These are phyloP conservation scores for Talaromyces liani DNA, from an alignment of 495 filamentous ascomycete genomes.

Conservation along the genomic window DNA sequence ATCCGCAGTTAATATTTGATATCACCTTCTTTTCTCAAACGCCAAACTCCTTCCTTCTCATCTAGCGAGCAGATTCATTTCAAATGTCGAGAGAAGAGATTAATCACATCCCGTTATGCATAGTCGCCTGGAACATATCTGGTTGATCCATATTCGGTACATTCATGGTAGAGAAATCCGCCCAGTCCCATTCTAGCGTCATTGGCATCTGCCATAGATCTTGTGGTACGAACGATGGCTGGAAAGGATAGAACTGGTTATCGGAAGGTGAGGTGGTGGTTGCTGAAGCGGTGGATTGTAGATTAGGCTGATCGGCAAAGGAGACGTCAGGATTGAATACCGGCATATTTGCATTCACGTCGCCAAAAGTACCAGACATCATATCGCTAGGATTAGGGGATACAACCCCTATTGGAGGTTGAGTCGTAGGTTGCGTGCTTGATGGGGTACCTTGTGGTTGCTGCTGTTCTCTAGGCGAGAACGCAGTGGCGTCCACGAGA, in stretches of 20 bases:
- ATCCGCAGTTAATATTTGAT: neutral
- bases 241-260: constrained; percentile 47
- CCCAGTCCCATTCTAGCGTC: constrained; percentile 98
- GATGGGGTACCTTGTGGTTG: constrained; percentile 5
- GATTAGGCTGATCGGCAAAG: constrained; percentile 11
- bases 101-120: constrained; percentile 19
- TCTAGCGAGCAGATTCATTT: neutral
- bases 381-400: neutral
- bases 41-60: neutral
- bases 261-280: constrained; percentile 31
- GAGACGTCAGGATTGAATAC: neutral
- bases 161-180: constrained; percentile 59
- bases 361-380: neutral
- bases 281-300: constrained; percentile 18
- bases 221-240: constrained; percentile 92
- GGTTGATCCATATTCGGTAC: constrained; percentile 33
- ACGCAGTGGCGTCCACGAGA: neutral
- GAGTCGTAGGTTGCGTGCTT: constrained; percentile 10
- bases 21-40: neutral
- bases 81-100: neutral
- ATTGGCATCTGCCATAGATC: constrained; percentile 96
- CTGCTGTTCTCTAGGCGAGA: constrained; percentile 7
- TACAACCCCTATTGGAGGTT: neutral
- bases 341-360: neutral
- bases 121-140: constrained; percentile 15